Base-by-base conservation (phyloP, 2,329 filamentous ascomycete genomes). In the Aureobasidium pullulans region DNA sequence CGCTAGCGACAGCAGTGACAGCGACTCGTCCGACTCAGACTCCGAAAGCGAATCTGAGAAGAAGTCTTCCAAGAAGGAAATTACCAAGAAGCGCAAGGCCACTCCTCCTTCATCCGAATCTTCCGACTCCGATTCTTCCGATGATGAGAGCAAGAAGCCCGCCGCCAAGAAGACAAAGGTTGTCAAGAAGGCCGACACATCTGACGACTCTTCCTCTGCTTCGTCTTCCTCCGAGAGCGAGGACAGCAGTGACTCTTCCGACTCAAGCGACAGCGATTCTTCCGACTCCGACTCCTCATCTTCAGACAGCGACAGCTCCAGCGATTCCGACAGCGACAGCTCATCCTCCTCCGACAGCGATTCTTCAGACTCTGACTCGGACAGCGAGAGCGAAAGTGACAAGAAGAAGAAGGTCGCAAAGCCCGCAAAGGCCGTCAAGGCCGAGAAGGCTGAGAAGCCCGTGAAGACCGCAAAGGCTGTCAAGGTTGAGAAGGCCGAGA, bases 111-210 rank as follows among this genome's bases (percentile, higher is more conserved):
- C 60, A 16, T 59, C 54, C 28, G 59, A 59, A 10, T 49, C 39
- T 10, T 52, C 46, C 13, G 16, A 11, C 15, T 59, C 37, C 29
- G 37, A 50, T 6, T 42, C 34, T 2, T 44, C 47, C 36, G 59
- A 58, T 40, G 56, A 16, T 43, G 71, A 68, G 61, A 69, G 36
- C 65, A 69, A 60, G 43, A 69, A 71, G 32, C 62, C 64, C 29
- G 66, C 67, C 19, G 62, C 65, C 43, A 72, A 70, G 65, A 66
- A 69, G 59, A 57, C 62, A 60, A 68, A 71, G 52, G 60, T 62
- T 29, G 50, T 43, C 23, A 61, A 59, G 52, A 56, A 61, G 49
- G 53, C 54, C 43, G 37, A 34, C 39, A 66, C 61, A 19, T n/a
- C 29, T 9, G 61, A 62, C 42, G 66, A 65, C 11, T 64, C 66